Evolutionary conservation across 2,329 filamentous ascomycete species (phyloP), one percentile per base, ranked within the genome.

Genomic region (Neofusicoccum umdonicola): DNA sequence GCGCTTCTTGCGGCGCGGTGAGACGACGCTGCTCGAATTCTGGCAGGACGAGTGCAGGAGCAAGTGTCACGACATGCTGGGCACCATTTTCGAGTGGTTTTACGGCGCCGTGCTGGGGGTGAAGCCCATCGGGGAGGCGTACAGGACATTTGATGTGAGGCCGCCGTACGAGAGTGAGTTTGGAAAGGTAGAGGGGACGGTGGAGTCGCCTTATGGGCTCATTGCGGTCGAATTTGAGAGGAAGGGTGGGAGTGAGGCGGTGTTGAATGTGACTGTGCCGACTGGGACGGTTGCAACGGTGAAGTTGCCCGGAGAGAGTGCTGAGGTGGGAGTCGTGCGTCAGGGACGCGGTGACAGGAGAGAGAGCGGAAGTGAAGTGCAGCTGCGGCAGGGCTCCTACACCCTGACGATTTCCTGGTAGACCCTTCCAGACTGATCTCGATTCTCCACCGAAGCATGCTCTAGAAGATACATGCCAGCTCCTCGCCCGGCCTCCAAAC

Each of bases 1-100:
- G 79, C 78, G 80, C 0, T 82, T 83, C 67, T 67, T 83, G 1
- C 72, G 80, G 0, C 72, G 76, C 2, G 80, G 80, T 0, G 81
- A 82, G 66, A 81, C 79, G 2, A 81, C 76, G 0, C 69, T 81
- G 2, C 71, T 77, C 11, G 79, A 81, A 66, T 81, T 81, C 58
- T 81, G 78, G 79, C 78, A 80, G 67, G 77, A 80, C 51, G 74
- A 75, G 8, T 81, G 78, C 68, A 72, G 79, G 19, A 77, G 73
- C 15, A 81, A 81, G 67, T 80, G 80, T 52, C 80, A 83, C 67
- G 80, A 82, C 67, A 81, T 83, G 79, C 72, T 82, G 6, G 80
- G 80, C 0, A 81, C 78, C 0, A 81, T 82, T 37, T 81, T 82
- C 48, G 80, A 82, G 67, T 82, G 80, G 80, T 80, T 81, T 61